A percentile compares a stretch with the other conserved stretches of the same genome.
These are phyloP conservation scores for Mycena floridula DNA, from an alignment of 768 basidiomycete species.

Conservation along the genomic window DNA sequence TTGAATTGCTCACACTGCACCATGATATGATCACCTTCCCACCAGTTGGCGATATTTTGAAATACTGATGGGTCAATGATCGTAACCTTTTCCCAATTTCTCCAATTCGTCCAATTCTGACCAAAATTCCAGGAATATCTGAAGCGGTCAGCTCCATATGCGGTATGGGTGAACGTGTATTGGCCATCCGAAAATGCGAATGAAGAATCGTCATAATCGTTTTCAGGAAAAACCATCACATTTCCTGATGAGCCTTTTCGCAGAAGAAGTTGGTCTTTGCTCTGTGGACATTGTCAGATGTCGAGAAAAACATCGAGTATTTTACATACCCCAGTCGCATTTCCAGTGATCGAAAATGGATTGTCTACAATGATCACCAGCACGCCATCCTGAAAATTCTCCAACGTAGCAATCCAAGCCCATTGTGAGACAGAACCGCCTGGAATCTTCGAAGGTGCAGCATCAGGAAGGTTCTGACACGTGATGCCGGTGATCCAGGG, in stretches of 20 bases:
- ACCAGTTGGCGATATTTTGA: conserved; percentile 46
- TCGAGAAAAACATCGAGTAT: conserved; percentile 7
- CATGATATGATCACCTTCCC: conserved; percentile 81
- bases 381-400: conserved; percentile 77
- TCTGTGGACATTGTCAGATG: conserved; percentile 31
- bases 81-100: conserved; percentile 68
- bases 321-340: conserved; percentile 48
- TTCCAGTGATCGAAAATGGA: conserved; percentile 36
- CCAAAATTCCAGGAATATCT: conserved; percentile 87
- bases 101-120: conserved; percentile 78
- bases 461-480: conserved; percentile 45
- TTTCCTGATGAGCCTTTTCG: conserved; percentile 75
- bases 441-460: conserved; percentile 42
- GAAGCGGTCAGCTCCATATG: conserved; percentile 82
- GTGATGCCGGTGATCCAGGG: conserved; percentile 47
- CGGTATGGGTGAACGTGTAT: conserved; percentile 76
- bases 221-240: conserved; percentile 80
- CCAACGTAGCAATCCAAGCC: conserved; percentile 70
- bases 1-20: conserved; percentile 92
- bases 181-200: conserved; percentile 54
- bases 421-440: conserved; percentile 56
- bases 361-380: conserved; percentile 65
- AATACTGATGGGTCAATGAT: conserved; percentile 57
- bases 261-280: conserved; percentile 70
- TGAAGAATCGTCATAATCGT: conserved; percentile 65